Conservation (phyloP, 208 protist genomes). For the Phytomonas francai region DNA sequence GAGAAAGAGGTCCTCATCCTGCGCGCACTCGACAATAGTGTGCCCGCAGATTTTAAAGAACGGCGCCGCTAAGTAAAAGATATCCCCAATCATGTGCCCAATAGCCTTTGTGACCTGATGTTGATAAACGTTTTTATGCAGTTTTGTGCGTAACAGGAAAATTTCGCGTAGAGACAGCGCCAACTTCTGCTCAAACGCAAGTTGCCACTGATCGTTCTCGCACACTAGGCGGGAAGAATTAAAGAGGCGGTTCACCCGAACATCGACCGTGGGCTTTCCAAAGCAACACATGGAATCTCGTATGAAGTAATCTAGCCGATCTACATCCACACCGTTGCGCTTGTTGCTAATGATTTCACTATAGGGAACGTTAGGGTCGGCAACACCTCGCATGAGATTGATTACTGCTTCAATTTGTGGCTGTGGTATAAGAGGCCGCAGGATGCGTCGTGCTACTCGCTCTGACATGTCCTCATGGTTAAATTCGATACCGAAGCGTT, state of each 20-base stretch:
- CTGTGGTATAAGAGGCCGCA: constrained; percentile 25
- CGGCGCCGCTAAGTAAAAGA: constrained; percentile 72
- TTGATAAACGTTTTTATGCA: constrained; percentile 95
- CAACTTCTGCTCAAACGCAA: constrained; percentile 62
- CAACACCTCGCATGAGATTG: constrained; percentile 48
- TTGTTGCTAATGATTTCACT: constrained; percentile 85
- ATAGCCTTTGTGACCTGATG: constrained; percentile 91
- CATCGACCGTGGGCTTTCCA: constrained; percentile 81
- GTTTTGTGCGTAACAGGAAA: constrained; percentile 92
- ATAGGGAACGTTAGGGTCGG: constrained; percentile 31
- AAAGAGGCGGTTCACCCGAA: constrained; percentile 78
- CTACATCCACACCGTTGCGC: constrained; percentile 94
- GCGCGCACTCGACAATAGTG: constrained; percentile 57
- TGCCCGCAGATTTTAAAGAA: constrained; percentile 61
- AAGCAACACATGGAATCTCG: constrained; percentile 91
- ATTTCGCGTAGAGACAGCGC: constrained; percentile 90
- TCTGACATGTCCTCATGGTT: constrained; percentile 85
- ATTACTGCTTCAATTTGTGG: constrained; percentile 26
- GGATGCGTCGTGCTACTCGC: constrained; percentile 44
- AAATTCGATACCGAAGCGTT: constrained; percentile 54
- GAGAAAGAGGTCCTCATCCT: constrained; percentile 49
- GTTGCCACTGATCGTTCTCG: constrained; percentile 82
- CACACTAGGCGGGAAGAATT: constrained; percentile 75
- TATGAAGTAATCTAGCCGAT: constrained; percentile 96
- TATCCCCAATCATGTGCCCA: constrained; percentile 94